These are phyloP conservation scores for Hirschioporus abietinus DNA, from an alignment of 768 basidiomycete species.

Conservation along the genomic window DNA sequence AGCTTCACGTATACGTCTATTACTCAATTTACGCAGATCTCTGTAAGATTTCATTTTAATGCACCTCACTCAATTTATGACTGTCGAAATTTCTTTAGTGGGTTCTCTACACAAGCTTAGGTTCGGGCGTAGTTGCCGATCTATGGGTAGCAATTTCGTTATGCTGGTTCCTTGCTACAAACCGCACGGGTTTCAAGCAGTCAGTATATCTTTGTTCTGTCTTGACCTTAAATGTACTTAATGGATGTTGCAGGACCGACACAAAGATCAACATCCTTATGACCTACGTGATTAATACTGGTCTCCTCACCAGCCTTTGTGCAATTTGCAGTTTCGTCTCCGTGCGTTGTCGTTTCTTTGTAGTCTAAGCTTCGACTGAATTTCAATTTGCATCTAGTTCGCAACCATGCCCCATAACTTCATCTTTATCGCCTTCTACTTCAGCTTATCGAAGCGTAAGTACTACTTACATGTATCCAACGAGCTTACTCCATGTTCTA, in stretches of 20 bases:
- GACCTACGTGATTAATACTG: constrained; percentile 22
- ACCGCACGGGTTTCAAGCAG: constrained; percentile 48
- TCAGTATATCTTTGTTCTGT: constrained; percentile 16
- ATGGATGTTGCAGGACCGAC: constrained; percentile 38
- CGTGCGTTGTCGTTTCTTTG: constrained; percentile 9
- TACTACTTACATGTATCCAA: background rate
- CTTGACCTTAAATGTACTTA: constrained; percentile 1
- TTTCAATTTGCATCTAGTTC: constrained; percentile 12
- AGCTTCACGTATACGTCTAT: background rate
- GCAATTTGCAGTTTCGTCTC: constrained; percentile 15
- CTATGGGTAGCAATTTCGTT: constrained; percentile 44
- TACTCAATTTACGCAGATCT: background rate
- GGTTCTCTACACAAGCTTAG: background rate
- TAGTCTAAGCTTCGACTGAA: background rate
- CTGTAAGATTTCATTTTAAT: background rate
- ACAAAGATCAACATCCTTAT: constrained; percentile 34
- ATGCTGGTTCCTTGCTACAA: constrained; percentile 41
- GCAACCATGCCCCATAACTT: constrained; percentile 19
- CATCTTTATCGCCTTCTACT: constrained; percentile 21
- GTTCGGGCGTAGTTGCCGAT: constrained; percentile 42
- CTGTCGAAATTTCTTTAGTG: background rate
- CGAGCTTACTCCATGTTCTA: background rate
- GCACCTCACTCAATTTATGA: background rate
- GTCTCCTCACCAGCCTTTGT: constrained; percentile 21
- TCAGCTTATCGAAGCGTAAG: constrained; percentile 20